Conservation (phyloP, 441 rosid genomes). For the Bruguiera hainesii region DNA sequence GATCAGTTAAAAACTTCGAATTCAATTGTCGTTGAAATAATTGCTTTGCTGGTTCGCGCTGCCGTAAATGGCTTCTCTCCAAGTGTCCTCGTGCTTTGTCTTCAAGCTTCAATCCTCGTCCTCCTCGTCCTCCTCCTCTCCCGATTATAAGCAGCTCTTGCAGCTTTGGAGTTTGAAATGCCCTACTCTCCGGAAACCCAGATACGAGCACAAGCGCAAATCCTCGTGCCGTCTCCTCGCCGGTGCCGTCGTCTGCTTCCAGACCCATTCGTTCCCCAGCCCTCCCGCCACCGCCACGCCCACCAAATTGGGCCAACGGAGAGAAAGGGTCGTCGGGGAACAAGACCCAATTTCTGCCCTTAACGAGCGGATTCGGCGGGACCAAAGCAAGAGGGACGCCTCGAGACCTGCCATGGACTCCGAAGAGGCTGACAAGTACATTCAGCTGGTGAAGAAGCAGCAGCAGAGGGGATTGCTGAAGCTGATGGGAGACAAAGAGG, state of each 20-base stretch:
- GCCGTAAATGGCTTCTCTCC: slow-evolving; percentile 47
- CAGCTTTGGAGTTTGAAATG: slow-evolving; percentile 32
- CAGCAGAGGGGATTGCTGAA: slow-evolving; percentile 91
- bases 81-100: slow-evolving; percentile 35
- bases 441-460: slow-evolving; percentile 75
- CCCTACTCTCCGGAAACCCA: slow-evolving; percentile 18
- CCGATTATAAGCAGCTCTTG: slow-evolving; percentile 15
- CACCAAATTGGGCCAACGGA: slow-evolving; percentile 29
- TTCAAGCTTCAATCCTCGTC: slow-evolving; percentile 47
- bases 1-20: too few species aligned
- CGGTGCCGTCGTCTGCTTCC: slow-evolving; percentile 41
- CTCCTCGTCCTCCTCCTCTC: too few species aligned
- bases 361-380: slow-evolving; percentile 76
- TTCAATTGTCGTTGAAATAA: too few species aligned
- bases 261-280: slow-evolving; percentile 32
- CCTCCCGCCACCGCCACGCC: slow-evolving; percentile 15
- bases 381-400: slow-evolving; percentile 56
- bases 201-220: slow-evolving; percentile 7
- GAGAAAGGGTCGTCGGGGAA: slow-evolving; percentile 39
- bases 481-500: slow-evolving; percentile 63
- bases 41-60: neutral
- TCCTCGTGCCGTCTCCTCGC: slow-evolving; percentile 22
- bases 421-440: slow-evolving; percentile 82
- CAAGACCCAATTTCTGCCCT: slow-evolving; percentile 64
- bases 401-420: slow-evolving; percentile 61